phyloP scores from a whole-genome alignment of 2,329 filamentous ascomycete species.

The Diplodia mutila region DNA sequence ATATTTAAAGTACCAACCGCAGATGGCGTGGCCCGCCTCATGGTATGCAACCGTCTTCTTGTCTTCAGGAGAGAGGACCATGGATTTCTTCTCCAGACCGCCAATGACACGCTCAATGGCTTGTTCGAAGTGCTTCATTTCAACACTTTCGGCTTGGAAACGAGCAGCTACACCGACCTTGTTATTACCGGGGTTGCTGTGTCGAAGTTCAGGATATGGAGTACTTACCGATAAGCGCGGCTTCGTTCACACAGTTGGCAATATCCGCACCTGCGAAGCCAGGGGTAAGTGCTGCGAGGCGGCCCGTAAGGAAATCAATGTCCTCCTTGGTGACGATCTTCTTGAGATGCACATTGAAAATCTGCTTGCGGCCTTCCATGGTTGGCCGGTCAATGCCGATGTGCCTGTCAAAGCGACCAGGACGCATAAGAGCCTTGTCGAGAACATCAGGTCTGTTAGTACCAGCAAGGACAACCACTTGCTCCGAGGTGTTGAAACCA shows the following conservation, averaged over 20 bases:
- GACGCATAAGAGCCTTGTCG: constrained; percentile 94
- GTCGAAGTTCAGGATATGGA: not conserved
- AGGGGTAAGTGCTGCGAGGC: constrained; percentile 88
- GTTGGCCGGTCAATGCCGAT: constrained; percentile 94
- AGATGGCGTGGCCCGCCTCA: constrained; percentile 97
- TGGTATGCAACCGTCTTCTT: constrained; percentile 97
- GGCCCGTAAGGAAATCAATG: constrained; percentile 81
- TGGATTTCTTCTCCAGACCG: constrained; percentile 94
- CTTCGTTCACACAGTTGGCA: constrained; percentile 97
- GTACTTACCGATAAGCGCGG: constrained; percentile 86
- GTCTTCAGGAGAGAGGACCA: constrained; percentile 90
- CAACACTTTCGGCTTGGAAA: constrained; percentile 75
- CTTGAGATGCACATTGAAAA: constrained; percentile 90
- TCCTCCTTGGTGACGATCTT: constrained; percentile 96
- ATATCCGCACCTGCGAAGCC: constrained; percentile 98
- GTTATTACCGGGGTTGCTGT: constrained; percentile 45
- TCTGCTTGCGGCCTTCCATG: constrained; percentile 94
- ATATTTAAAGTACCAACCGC: constrained; percentile 95
- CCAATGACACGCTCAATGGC: constrained; percentile 97
- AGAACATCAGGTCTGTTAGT: constrained; percentile 95
- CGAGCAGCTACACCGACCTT: constrained; percentile 71
- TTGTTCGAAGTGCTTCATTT: constrained; percentile 92
- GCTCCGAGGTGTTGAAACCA: constrained; percentile 95
- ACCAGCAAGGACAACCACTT: constrained; percentile 94
- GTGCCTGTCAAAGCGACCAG: constrained; percentile 94